phyloP scores from a whole-genome alignment of 345 rosid genomes.

The Angophora floribunda region DNA sequence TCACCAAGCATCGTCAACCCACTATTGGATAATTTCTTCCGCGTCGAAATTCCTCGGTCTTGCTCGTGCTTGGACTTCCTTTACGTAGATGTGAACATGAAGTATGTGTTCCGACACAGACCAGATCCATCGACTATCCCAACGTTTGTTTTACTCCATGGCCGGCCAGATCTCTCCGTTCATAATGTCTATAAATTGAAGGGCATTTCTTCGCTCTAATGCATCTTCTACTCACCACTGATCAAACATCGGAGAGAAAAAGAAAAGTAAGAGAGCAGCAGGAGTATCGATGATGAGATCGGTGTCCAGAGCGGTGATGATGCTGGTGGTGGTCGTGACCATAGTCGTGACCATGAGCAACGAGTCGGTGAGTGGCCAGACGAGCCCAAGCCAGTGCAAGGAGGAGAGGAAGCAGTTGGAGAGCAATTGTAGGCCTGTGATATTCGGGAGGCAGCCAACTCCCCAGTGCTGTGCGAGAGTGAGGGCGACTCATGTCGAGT shows the following conservation, averaged over 20 bases:
- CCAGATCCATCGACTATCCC: background rate
- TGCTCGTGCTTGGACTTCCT: background rate
- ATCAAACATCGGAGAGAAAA: background rate
- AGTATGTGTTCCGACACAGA: background rate
- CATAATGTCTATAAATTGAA: background rate
- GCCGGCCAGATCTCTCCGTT: background rate
- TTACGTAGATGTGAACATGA: background rate
- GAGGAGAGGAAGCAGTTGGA: background rate
- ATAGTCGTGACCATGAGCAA: background rate
- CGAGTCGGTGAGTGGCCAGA: background rate
- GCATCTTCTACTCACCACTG: background rate
- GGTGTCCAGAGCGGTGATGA: background rate
- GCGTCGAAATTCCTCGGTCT: background rate
- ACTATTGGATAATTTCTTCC: background rate
- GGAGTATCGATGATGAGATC: background rate
- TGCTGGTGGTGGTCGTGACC: background rate
- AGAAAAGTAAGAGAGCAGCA: background rate
- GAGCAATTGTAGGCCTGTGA: background rate
- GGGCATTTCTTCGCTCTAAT: background rate
- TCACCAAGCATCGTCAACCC: background rate
- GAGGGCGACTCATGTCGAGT: background rate
- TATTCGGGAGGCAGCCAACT: background rate
- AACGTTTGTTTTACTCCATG: background rate
- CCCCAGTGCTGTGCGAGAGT: background rate
- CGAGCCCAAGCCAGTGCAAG: background rate